These are phyloP conservation scores for Kappamyces sp. DNA, from an alignment of 192 early-diverging fungal species.

Conservation along the genomic window DNA sequence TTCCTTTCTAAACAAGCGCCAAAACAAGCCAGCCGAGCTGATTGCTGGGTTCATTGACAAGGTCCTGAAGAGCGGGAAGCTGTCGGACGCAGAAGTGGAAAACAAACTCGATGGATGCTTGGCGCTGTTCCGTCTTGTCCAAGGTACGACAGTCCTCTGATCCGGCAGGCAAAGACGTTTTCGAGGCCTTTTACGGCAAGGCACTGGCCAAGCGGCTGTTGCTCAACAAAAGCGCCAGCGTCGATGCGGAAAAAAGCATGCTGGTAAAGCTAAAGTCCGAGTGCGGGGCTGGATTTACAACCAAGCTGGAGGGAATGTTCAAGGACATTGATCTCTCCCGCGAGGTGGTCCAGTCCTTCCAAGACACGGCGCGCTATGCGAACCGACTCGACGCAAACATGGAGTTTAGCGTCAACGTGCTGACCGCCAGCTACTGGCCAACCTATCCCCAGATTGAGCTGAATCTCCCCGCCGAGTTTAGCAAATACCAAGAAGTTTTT, in stretches of 20 bases:
- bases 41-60: conserved; percentile 91
- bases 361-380: conserved; percentile 26
- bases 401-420: conserved; percentile 69
- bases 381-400: conserved; percentile 28
- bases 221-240: conserved; percentile 66
- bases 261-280: conserved; percentile 77
- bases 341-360: conserved; percentile 58
- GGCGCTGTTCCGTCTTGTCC: conserved; percentile 81
- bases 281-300: conserved; percentile 89
- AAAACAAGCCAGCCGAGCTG: conserved; percentile 81
- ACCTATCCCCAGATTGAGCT: conserved; percentile 70
- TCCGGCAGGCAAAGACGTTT: conserved; percentile 82
- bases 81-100: conserved; percentile 50
- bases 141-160: conserved; percentile 21
- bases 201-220: conserved; percentile 87
- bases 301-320: conserved; percentile 93
- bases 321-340: conserved; percentile 84
- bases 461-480: conserved; percentile 62
- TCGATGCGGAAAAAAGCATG: conserved; percentile 85
- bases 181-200: conserved; percentile 93
- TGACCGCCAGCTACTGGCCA: conserved; percentile 91
- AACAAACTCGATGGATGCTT: conserved; percentile 71
- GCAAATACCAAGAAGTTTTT: conserved; percentile 6
- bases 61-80: conserved; percentile 75
- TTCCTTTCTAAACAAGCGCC: conserved; percentile 70